These are phyloP conservation scores for Venturia oleaginea DNA, from an alignment of 2,329 filamentous ascomycete genomes.

Conservation along the genomic window DNA sequence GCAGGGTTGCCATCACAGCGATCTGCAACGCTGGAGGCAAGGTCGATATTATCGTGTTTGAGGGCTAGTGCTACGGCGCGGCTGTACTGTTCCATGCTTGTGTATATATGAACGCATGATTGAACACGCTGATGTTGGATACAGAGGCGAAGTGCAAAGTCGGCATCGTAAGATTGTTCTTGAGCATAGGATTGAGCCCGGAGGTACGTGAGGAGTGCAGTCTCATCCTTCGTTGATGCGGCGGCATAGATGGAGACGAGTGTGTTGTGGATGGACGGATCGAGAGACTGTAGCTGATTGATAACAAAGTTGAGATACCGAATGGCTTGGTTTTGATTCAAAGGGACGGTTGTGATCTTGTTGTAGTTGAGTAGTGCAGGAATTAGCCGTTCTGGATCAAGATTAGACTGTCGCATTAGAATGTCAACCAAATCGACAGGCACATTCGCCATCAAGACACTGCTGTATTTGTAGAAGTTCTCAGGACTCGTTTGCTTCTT, in stretches of 20 bases:
- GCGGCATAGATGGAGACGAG: slow-evolving; percentile 93
- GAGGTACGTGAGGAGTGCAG: slow-evolving; percentile 76
- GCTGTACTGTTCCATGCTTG: slow-evolving; percentile 86
- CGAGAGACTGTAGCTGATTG: slow-evolving; percentile 68
- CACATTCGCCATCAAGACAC: slow-evolving; percentile 86
- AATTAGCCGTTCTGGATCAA: slow-evolving; percentile 81
- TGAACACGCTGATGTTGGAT: slow-evolving; percentile 90
- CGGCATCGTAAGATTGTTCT: slow-evolving; percentile 81
- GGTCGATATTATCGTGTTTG: slow-evolving; percentile 79
- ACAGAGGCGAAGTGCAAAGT: slow-evolving; percentile 91
- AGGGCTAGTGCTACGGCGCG: slow-evolving; percentile 90
- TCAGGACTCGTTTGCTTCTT: slow-evolving; percentile 89
- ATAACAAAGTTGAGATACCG: slow-evolving; percentile 91
- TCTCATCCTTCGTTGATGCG: slow-evolving; percentile 72
- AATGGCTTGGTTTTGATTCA: slow-evolving; percentile 76
- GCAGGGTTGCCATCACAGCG: slow-evolving; percentile 62
- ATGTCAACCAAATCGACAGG: slow-evolving; percentile 87
- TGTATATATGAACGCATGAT: slow-evolving; percentile 95
- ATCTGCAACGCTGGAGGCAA: slow-evolving; percentile 84
- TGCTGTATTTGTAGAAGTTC: slow-evolving; percentile 94
- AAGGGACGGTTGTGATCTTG: slow-evolving; percentile 58
- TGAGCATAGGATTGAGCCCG: slow-evolving; percentile 69
- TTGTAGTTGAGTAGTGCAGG: slow-evolving; percentile 93
- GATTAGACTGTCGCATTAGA: slow-evolving; percentile 78
- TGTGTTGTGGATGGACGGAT: slow-evolving; percentile 91